Base-by-base conservation (phyloP, 169 alveolate genomes). In the Toxoplasma gondii region DNA sequence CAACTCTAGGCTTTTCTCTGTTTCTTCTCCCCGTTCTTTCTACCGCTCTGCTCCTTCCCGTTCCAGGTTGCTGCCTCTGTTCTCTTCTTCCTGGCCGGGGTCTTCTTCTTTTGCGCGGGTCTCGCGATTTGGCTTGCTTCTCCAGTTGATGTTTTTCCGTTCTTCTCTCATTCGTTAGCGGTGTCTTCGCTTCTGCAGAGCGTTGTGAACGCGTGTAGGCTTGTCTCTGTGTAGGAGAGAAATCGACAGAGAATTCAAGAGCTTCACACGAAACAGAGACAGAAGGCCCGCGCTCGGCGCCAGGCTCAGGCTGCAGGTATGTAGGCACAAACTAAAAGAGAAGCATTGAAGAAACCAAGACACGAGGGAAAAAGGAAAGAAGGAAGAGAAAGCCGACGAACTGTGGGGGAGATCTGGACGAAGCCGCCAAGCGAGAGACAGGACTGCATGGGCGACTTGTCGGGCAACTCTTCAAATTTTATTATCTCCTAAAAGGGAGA, bases 241-340 rank as follows among this genome's bases (percentile, higher is more conserved):
- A 54, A 92, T 69, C 87, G 87, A 12, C 74, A 92, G 53, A 31
- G 94, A 22, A 82, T 92, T 44, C 88, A 83, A 19, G 94, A 92
- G n/a, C 69, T 91, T 0, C 94, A 92, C 45, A n/a, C 69, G 58
- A 43, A 43, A 53, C 81, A 92, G 43, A 69, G 94, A 38, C 70
- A 74, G 69, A 92, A 67, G 43, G 94, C 82, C n/a, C 81, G 94
- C n/a, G 78, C 44, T 31, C 69, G 84, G 19, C 49, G 94, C n/a
- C 83, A 92, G 67, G 94, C 74, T 22, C 92, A 92, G 31, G 92
- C 94, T 53, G 94, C 92, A 39, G 94, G 94, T 92, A 80, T 27
- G 94, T 29, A 53, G 0, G 45, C 87, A 27, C 39, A 70, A 31
- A 31, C 27, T 31, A 31, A 31, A 24, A 31, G 80, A 64, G 80